phyloP scores from a whole-genome alignment of 1,284 basidiomycete species.

The Apiotrichum gracile region DNA sequence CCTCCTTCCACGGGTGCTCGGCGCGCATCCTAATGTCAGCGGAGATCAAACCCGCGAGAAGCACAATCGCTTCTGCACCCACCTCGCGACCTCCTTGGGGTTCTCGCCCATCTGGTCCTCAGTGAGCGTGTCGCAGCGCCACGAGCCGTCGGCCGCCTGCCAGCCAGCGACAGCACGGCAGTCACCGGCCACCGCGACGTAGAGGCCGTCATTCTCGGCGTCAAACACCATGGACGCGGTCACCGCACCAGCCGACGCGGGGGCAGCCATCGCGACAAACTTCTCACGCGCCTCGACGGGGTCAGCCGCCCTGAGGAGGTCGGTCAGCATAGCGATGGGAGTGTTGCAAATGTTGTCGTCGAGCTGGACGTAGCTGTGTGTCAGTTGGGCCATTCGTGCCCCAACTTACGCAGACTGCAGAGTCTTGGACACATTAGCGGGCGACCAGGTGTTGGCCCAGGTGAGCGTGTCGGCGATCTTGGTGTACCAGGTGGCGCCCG shows the following conservation, averaged over 20 bases:
- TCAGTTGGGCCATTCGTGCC: not conserved
- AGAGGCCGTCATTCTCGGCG: constrained; percentile 69
- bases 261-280: constrained; percentile 60
- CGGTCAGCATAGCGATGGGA: constrained; percentile 50
- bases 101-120: constrained; percentile 96
- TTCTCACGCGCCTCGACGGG: constrained; percentile 44
- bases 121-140: constrained; percentile 76
- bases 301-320: constrained; percentile 28
- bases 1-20: constrained; percentile 82
- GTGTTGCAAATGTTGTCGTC: constrained; percentile 52
- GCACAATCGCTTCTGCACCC: not conserved
- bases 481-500: constrained; percentile 13
- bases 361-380: constrained; percentile 45
- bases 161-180: constrained; percentile 92
- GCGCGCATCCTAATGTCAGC: constrained; percentile 61
- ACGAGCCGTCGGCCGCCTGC: constrained; percentile 54
- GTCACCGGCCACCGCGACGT: constrained; percentile 89
- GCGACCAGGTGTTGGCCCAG: constrained; percentile 26
- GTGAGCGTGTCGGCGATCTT: constrained; percentile 22
- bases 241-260: constrained; percentile 78
- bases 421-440: constrained; percentile 24
- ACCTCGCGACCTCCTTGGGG: constrained; percentile 61
- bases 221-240: constrained; percentile 81
- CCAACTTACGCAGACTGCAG: constrained; percentile 30
- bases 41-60: not conserved